These are phyloP conservation scores for Eutrema salsugineum DNA, from an alignment of 441 rosid genomes.

Conservation along the genomic window DNA sequence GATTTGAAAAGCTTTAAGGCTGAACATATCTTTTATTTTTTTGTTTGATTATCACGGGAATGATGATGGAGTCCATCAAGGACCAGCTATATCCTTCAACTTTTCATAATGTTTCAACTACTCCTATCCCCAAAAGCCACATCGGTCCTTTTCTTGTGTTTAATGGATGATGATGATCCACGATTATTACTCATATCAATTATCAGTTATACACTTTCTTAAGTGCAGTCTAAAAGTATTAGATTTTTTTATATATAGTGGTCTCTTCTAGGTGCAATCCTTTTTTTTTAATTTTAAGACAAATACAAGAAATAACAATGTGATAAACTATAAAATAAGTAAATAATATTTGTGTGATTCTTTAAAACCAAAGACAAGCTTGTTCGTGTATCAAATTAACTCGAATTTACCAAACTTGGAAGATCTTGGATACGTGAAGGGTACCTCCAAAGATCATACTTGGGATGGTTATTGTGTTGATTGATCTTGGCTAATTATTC, in stretches of 20 bases:
- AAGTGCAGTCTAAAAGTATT: neutral
- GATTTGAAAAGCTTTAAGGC: conserved; percentile 1
- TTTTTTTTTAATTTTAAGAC: too few species aligned
- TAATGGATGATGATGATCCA: neutral
- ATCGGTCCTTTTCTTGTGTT: neutral
- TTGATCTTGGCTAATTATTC: neutral
- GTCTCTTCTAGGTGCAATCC: neutral
- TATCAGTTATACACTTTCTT: neutral
- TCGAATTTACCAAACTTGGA: neutral
- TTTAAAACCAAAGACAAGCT: neutral
- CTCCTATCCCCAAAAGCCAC: neutral
- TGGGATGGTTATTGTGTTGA: neutral
- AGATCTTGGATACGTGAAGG: neutral
- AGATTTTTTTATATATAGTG: neutral
- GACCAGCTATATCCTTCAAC: conserved; percentile 13
- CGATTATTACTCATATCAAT: neutral
- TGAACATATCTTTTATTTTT: neutral
- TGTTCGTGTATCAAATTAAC: neutral
- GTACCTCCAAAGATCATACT: neutral
- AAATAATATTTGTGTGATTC: neutral
- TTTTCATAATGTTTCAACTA: conserved; percentile 18
- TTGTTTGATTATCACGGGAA: conserved; percentile 15
- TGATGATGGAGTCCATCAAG: conserved; percentile 20
- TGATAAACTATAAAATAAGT: neutral
- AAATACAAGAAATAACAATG: too few species aligned